Evolutionary conservation across 805 yeast genomes (phyloP).

Genomic region (Pichia thaimueangensis): DNA sequence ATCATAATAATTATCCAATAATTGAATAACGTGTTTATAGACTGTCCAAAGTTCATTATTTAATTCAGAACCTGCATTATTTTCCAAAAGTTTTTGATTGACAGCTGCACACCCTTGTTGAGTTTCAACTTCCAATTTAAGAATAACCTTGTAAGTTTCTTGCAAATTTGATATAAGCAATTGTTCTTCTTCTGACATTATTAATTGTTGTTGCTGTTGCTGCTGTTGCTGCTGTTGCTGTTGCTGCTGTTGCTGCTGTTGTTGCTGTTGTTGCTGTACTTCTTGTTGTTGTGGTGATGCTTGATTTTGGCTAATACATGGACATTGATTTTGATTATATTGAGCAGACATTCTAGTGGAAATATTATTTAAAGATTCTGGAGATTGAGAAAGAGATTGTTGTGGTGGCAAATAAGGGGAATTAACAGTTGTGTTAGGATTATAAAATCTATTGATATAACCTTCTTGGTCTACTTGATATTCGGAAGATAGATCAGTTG

Average conservation of each 20-base stretch:
- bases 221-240: background rate
- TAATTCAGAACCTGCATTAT: slow-evolving; percentile 44
- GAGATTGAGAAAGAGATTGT: slow-evolving; percentile 16
- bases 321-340: slow-evolving; percentile 6
- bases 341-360: slow-evolving; percentile 5
- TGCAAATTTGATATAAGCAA: slow-evolving; percentile 63
- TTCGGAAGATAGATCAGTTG: slow-evolving; percentile 23
- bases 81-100: slow-evolving; percentile 42
- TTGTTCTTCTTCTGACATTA: slow-evolving; percentile 50
- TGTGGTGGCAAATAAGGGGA: background rate
- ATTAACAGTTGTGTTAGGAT: background rate
- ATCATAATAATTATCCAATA: slow-evolving; percentile 66
- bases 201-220: slow-evolving; percentile 17
- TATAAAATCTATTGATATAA: slow-evolving; percentile 2
- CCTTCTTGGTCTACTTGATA: slow-evolving; percentile 22
- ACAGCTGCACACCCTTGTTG: slow-evolving; percentile 63
- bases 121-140: slow-evolving; percentile 59
- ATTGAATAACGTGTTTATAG: slow-evolving; percentile 58
- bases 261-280: slow-evolving; percentile 13
- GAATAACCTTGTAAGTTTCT: slow-evolving; percentile 66
- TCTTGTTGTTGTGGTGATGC: slow-evolving; percentile 13
- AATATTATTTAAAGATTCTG: slow-evolving; percentile 18
- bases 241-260: background rate
- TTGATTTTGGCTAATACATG: slow-evolving; percentile 7
- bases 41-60: slow-evolving; percentile 63